Base-by-base conservation (phyloP, 1,284 basidiomycete genomes). In the Austroboletus olivaceoglutinosus region DNA sequence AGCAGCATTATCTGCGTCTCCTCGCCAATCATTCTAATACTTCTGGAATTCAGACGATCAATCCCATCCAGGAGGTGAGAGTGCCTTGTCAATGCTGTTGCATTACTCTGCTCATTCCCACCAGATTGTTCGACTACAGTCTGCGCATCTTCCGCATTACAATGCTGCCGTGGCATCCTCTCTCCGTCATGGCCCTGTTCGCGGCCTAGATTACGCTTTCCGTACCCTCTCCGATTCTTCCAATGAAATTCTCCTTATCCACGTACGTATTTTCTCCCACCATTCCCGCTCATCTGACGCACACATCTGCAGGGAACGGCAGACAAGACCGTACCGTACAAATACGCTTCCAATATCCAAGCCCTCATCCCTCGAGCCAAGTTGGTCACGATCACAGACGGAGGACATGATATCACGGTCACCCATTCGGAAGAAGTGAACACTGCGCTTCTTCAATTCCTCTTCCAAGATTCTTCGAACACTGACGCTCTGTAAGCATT, bases 111-210 rank as follows among this genome's bases (percentile, higher is more conserved):
- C 48, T 53, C 36, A 58, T 2, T 27, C 12, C 10, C 18, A 7
- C 22, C 38, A 76, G 78, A 80, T 89, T 52, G 81, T 89, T 1
- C 77, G 84, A 23, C 70, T 87, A 12, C 88, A 91, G 69, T 84
- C 83, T 0, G 85, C 85, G 2, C 80, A 85, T 61, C 74, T 91
- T 12, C 78, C 83, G 6, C 81, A 87, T 8, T 90, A 82, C 66
- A 85, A 87, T 52, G 73, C 78, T 18, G 88, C 88, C 0, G 67
- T 91, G 13, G 86, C 86, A 0, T 87, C 86, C 9, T 88, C 83
- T 2, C 70, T 91, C 12, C 77, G 86, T n/a, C 77, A 85, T 40
- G 86, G 87, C 2, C 87, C 86, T 11, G 69, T 89, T 23, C 77
- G 83, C 33, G 85, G 84, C 5, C 76, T 81, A 52, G 69, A 61